Evolutionary conservation across 78 protist genomes (phyloP).

Genomic region (Anaeramoeba flamelloides): DNA sequence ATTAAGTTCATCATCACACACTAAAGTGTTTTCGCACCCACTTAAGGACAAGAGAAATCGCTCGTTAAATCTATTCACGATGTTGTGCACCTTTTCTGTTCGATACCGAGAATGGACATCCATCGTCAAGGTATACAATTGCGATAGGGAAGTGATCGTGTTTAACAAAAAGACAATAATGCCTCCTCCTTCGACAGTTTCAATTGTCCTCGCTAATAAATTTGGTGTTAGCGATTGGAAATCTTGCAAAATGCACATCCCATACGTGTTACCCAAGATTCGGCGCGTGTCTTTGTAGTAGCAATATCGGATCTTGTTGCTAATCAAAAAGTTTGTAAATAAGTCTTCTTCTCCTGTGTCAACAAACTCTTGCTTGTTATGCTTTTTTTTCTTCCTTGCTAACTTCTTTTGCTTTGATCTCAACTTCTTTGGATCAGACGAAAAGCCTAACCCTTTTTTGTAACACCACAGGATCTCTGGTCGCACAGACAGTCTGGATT

Average conservation of each 20-base stretch:
- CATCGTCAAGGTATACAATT: constrained; percentile 80
- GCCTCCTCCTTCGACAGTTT: constrained; percentile 98
- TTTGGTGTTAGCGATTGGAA: constrained; percentile 96
- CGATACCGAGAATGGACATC: constrained; percentile 23
- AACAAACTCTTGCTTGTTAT: constrained; percentile 44
- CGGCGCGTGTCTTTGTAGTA: constrained; percentile 89
- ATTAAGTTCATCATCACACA: constrained; percentile 78
- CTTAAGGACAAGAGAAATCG: constrained; percentile 86
- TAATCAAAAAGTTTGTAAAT: constrained; percentile 76
- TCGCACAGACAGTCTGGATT: constrained; percentile 49
- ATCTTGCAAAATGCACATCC: constrained; percentile 88
- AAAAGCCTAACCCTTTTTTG: constrained; percentile 52
- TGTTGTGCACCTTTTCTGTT: constrained; percentile 16
- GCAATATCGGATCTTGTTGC: constrained; percentile 59
- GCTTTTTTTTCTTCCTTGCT: no score
- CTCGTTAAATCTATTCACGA: constrained; percentile 87
- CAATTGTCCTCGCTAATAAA: constrained; percentile 88
- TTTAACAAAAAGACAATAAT: constrained; percentile 63
- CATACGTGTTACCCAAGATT: constrained; percentile 89
- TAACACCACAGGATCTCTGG: constrained; percentile 95
- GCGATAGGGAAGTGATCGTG: constrained; percentile 57
- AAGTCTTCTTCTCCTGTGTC: constrained; percentile 56
- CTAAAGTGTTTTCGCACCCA: constrained; percentile 36
- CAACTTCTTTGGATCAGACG: constrained; percentile 35
- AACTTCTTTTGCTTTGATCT: constrained; percentile 42